Base-by-base conservation (phyloP, 2,329 filamentous ascomycete species). In the Leptographium lundbergii region DNA sequence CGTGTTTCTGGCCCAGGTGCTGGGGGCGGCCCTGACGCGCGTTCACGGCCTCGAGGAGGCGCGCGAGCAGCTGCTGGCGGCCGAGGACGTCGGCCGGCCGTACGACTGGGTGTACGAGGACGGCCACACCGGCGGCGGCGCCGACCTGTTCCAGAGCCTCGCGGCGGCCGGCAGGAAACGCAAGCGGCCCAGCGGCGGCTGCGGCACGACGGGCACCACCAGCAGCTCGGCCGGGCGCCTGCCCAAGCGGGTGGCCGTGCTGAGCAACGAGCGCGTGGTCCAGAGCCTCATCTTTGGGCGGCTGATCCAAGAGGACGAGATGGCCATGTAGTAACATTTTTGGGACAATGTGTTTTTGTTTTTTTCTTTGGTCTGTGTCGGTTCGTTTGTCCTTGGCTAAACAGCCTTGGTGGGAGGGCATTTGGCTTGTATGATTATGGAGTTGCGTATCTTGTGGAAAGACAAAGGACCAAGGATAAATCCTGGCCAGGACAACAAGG, bases 201-300 rank as follows among this genome's bases (percentile, higher is more conserved):
- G n/a, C n/a, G n/a, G n/a, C n/a, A n/a, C n/a, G n/a, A n/a, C n/a
- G n/a, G n/a, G 64, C 62, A 13, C 66, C 66, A 14, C 24, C 54
- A 24, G 34, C 22, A n/a, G 69, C 67, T 56, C 54, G 58, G 39
- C 42, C 9, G 54, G 34, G 10, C 68, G 73, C 19, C 67, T 73
- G 51, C 74, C 77, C 14, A 76, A 78, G 65, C 79, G 72, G 61
- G 76, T 91, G 45, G 81, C 79, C 62, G 79, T 94, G 52, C 80
- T 95, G 57, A 87, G 85, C 59, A 87, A 95, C 69, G 92, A 97
- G 72, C 84, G 92, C 68, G 84, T 97, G 25, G 85, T 95, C 59
- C 92, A 99, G 76, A 96, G 91, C 70, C 75, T 97, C 61, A 96
- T 99, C 63, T 70, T 96, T 56, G 92, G 91, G 0, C 82, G 84